These are phyloP conservation scores for Cryptococcus sp. DNA, from an alignment of 1,284 basidiomycete species.

Conservation along the genomic window DNA sequence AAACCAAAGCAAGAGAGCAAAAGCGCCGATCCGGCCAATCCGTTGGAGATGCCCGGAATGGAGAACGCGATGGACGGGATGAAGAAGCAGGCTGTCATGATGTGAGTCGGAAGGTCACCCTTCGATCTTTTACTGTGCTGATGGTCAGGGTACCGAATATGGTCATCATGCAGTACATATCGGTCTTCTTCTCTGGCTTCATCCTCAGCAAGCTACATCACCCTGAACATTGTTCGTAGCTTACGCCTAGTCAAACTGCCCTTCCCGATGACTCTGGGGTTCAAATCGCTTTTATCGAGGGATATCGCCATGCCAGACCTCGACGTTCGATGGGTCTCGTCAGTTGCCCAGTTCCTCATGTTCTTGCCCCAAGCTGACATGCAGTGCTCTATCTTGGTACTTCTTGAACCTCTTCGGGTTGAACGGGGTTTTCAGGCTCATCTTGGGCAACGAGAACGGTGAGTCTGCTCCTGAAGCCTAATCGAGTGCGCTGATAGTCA, in stretches of 20 bases:
- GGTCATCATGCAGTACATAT: conserved; percentile 99
- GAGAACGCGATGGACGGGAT: conserved; percentile 98
- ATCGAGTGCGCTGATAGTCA: conserved; percentile 35
- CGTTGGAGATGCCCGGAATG: conserved; percentile 86
- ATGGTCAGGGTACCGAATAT: conserved; percentile 76
- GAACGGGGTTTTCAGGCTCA: conserved; percentile 87
- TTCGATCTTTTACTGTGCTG: not conserved
- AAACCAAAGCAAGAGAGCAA: conserved; percentile 58
- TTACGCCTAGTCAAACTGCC: conserved; percentile 77
- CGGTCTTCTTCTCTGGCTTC: conserved; percentile 98
- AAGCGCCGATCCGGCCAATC: conserved; percentile 54
- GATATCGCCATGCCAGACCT: conserved; percentile 94
- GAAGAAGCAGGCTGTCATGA: conserved; percentile 97
- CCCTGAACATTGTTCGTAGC: not conserved
- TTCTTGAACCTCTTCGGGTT: conserved; percentile 98
- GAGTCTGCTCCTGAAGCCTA: conserved; percentile 33
- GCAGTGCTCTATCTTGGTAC: conserved; percentile 87
- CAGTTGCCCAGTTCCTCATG: conserved; percentile 3
- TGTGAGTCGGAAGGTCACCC: conserved; percentile 27
- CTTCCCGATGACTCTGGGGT: conserved; percentile 92
- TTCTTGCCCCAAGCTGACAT: not conserved
- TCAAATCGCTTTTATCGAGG: conserved; percentile 98
- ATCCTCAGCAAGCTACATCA: conserved; percentile 71
- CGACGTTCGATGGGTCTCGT: conserved; percentile 97
- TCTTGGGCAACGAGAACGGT: conserved; percentile 90